A percentile compares a stretch with the other conserved stretches of the same genome.
Conservation (phyloP, 192 early-diverging fungal genomes). For the Piromyces finnis region DNA sequence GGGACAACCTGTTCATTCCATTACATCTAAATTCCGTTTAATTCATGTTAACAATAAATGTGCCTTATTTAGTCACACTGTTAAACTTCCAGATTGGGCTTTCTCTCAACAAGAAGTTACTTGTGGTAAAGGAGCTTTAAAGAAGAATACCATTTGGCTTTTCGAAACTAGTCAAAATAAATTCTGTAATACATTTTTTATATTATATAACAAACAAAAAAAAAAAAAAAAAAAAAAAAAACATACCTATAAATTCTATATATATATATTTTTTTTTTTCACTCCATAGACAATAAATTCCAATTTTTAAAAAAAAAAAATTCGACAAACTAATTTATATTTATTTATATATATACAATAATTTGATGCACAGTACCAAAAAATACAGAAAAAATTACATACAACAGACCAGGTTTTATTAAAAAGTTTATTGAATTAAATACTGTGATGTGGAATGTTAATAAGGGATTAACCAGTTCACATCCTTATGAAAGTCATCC, state of each 20-base stretch:
- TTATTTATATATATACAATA: no score
- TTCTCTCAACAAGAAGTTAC: not conserved
- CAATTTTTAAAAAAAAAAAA: no score
- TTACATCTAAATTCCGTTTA: conserved; percentile 8
- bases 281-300: no score
- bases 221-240: not conserved
- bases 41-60: not conserved
- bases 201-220: no score
- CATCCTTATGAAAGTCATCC: conserved; percentile 32
- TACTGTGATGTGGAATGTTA: conserved; percentile 26
- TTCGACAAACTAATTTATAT: no score
- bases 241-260: no score
- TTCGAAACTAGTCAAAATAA: conserved; percentile 22
- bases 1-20: conserved; percentile 27
- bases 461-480: conserved; percentile 17
- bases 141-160: conserved; percentile 30
- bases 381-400: not conserved
- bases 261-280: no score
- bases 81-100: not conserved
- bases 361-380: not conserved
- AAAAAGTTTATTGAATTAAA: conserved; percentile 33
- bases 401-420: conserved; percentile 18
- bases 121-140: conserved; percentile 46
- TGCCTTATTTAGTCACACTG: not conserved
- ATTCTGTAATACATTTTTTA: not conserved